Base-by-base conservation (phyloP, 768 basidiomycete genomes). In the Boletus rubroflammeus region DNA sequence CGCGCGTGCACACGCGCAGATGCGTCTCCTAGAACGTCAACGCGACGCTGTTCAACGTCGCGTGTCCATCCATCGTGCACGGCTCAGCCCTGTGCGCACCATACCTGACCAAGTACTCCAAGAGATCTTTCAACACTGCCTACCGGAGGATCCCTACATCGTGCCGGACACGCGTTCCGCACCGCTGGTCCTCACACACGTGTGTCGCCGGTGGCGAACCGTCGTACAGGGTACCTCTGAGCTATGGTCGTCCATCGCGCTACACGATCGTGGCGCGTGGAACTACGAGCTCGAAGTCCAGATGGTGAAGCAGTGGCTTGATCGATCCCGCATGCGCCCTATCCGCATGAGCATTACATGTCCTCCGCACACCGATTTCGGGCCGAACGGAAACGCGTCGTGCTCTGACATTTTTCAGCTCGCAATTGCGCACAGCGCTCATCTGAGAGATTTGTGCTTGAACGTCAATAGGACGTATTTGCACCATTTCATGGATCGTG, bases 31-130 rank as follows among this genome's bases (percentile, higher is more conserved):
- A 15, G 61, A 59, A 51, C 47, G 26, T 31, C 55, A 57, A 41
- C 70, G 70, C 25, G 29, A 49, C 15, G 39, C 17, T 15, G 35
- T 68, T 21, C 47, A 58, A 26, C 54, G 42, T 17, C 59, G 66
- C 35, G 19, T 68, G 11, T 52, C 54, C 14, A 38, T 61, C 35
- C 59, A 67, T 19, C 67, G 54, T 15, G 70, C 68, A 47, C 63
- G 58, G 5, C 58, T 72, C 55, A 72, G 65, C 53, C 63, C 61
- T 32, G 32, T 69, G 28, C 71, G 67, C 5, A 45, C 47, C 6
- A 44, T 72, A 39, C 72, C 72, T 38, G 61, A 68, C 28, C 71
- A 73, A 52, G 19, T 73, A 0, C 59, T 72, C 5, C 67, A 71
- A 51, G 66, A 70, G 29, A 68, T 73, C 26, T 71, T 71, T 29